Base-by-base conservation (phyloP, 1,284 basidiomycete species). In the Tetrapyrgos nigripes region DNA sequence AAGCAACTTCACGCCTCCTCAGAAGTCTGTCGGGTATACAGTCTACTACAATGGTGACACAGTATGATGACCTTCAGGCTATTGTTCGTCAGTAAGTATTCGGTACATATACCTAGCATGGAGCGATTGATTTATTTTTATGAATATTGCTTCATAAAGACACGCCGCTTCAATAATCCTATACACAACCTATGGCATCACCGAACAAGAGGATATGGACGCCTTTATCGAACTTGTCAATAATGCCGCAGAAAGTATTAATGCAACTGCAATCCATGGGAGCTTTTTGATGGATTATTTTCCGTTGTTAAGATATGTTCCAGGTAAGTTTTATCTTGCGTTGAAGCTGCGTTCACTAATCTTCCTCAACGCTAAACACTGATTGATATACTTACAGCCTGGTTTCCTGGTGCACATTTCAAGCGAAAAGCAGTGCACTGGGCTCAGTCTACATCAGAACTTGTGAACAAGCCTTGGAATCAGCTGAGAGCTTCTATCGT, bases 331-430 rank as follows among this genome's bases (percentile, higher is more conserved):
- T 19, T 9, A 14, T 5, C 14, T n/a, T n/a, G n/a, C n/a, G n/a
- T n/a, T n/a, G n/a, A n/a, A n/a, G n/a, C n/a, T n/a, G n/a, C n/a
- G n/a, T n/a, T n/a, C n/a, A n/a, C n/a, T n/a, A n/a, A n/a, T n/a
- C n/a, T n/a, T n/a, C n/a, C n/a, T n/a, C n/a, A n/a, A n/a, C n/a
- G n/a, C n/a, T n/a, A n/a, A n/a, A n/a, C n/a, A n/a, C n/a, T 26
- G 8, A 8, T 17, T 17, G 35, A 3, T 13, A 28, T 21, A 9
- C 26, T 40, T 43, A 29, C 57, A 59, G 60, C 54, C 21, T 74
- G 73, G 73, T 60, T 72, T 37, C 73, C 73, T 14, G 72, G 73
- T 21, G 70, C 70, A 28, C 54, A 52, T 9, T 75, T 75, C 60
- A 70, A 73, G 50, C 60, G 61, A 33, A 60, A 67, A 21, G 73